Evolutionary conservation across 2,329 filamentous ascomycete species (phyloP).

Genomic region (Aspergillus quadricinctus): DNA sequence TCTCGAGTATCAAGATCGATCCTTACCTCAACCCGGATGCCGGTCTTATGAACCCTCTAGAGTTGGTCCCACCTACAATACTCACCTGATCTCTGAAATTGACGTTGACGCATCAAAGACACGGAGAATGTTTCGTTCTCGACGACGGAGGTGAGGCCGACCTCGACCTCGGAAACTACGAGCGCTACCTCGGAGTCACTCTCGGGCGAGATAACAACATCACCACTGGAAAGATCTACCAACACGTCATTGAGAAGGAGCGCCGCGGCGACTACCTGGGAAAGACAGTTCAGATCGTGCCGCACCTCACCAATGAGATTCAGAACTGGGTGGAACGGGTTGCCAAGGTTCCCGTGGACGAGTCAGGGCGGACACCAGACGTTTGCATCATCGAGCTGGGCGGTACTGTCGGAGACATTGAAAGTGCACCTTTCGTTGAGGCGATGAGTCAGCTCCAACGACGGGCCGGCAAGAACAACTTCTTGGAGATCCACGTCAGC

Average conservation of each 20-base stretch:
- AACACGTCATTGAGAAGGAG: constrained; percentile 76
- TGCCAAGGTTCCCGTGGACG: constrained; percentile 78
- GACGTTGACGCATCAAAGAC: constrained; percentile 14
- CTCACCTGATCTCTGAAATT: neutral
- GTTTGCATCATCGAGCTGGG: constrained; percentile 71
- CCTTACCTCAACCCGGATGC: constrained; percentile 74
- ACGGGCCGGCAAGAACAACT: constrained; percentile 70
- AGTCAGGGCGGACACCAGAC: constrained; percentile 76
- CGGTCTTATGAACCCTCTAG: constrained; percentile 57
- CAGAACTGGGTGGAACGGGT: constrained; percentile 91
- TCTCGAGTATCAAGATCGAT: constrained; percentile 44
- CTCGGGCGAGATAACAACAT: constrained; percentile 89
- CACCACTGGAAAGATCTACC: constrained; percentile 95
- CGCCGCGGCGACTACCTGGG: constrained; percentile 75
- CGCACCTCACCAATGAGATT: constrained; percentile 86
- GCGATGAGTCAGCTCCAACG: constrained; percentile 75
- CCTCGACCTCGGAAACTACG: constrained; percentile 72
- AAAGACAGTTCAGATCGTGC: constrained; percentile 81
- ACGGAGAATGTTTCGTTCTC: constrained; percentile 86
- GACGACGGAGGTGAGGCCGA: constrained; percentile 76
- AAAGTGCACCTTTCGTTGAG: constrained; percentile 83
- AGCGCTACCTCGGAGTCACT: constrained; percentile 76
- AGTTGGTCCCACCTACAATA: constrained; percentile 6
- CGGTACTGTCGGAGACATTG: constrained; percentile 65
- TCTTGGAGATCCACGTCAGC: constrained; percentile 77